phyloP scores from a whole-genome alignment of 441 rosid genomes.

The Lepidium campestre region DNA sequence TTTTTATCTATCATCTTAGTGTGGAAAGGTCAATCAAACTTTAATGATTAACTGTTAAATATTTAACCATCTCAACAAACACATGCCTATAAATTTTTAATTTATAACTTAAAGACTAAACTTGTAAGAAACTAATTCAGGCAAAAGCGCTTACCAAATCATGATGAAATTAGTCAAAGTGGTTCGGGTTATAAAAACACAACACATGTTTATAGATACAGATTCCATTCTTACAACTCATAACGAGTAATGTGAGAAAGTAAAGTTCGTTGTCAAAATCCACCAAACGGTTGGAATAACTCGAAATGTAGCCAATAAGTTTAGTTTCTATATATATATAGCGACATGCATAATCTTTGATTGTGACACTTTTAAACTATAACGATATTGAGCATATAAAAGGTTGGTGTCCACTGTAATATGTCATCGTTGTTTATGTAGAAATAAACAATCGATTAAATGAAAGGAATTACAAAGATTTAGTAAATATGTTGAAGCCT shows the following conservation, averaged over 20 bases:
- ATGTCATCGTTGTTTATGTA: not conserved
- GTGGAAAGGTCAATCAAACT: too few species aligned
- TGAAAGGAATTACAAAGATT: too few species aligned
- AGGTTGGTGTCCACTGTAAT: not conserved
- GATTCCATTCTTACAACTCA: not conserved
- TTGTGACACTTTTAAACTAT: not conserved
- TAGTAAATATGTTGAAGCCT: too few species aligned
- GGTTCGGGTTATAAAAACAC: not conserved
- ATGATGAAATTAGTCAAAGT: not conserved
- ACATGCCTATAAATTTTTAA: too few species aligned
- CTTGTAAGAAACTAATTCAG: too few species aligned
- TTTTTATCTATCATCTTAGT: too few species aligned
- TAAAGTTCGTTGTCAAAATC: not conserved
- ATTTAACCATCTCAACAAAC: too few species aligned
- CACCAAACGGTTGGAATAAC: conserved; percentile 11
- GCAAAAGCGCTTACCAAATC: too few species aligned
- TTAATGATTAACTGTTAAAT: too few species aligned
- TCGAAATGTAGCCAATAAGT: conserved; percentile 1
- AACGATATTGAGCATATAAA: not conserved
- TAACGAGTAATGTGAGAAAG: not conserved
- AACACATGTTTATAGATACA: not conserved
- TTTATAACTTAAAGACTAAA: too few species aligned
- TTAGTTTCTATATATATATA: not conserved
- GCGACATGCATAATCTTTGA: conserved; percentile 6
- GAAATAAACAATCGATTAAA: too few species aligned